Base-by-base conservation (phyloP, 345 rosid species). In the Turritis glabra region DNA sequence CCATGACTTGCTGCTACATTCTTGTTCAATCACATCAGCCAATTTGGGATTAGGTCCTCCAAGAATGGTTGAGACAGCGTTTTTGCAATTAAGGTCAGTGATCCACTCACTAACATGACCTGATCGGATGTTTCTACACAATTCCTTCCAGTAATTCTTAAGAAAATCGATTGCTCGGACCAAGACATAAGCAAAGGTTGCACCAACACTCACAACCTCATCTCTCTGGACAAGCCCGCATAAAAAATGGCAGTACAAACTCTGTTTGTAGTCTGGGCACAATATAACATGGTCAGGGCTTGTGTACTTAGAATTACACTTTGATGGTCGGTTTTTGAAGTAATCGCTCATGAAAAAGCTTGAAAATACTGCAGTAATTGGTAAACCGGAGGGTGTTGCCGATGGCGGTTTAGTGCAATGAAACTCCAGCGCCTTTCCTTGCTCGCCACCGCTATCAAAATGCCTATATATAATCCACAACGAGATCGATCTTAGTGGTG, bases 221-320 rank as follows among this genome's bases (percentile, higher is more conserved):
- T 81, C 79, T 21, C 88, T 79, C 38, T 86, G 86, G 17, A 77
- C 76, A 50, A 90, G 69, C 0, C 90, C 91, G 35, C 89, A 79
- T 3, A 90, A 83, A 47, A 88, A 68, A 58, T 90, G 96, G 47
- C 85, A 86, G 72, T 82, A 88, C 85, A 88, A 74, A 72, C 89
- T 86, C 61, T 90, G 96, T 30, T 81, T 84, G 81, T 58, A 58
- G 70, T 88, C 87, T 33, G 79, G 51, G 67, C 90, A 88, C 64
- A 84, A 54, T 6, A 11, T 23, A 1, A 67, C 46, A 23, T 67
- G 37, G 11, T 37, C 26, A 7, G 72, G 72, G 50, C 61, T 65
- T 19, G 44, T 48, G 59, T 27, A 54, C 33, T 52, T 18, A 7
- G 37, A 27, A 21, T 12, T 21, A 17, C 8, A 32, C 0, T 48